Percentiles rank a stretch among this genome's conserved stretches.
Evolutionary conservation across 2,329 filamentous ascomycete species (phyloP).

Genomic region (Erysiphe pulchra): DNA sequence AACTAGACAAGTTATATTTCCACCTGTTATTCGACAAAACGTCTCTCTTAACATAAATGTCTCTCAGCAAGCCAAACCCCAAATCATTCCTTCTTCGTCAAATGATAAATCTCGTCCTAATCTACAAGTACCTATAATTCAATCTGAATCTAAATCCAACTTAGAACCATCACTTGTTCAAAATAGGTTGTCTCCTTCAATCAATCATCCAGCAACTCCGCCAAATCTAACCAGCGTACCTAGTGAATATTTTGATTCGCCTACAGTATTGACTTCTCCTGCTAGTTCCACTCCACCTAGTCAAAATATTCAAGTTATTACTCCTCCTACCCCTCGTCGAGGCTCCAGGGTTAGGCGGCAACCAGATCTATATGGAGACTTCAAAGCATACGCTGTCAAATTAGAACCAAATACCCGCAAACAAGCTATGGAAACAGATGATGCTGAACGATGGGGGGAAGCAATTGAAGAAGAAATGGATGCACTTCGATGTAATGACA

Average conservation of each 20-base stretch:
- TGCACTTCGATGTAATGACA: no score
- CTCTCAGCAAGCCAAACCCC: background rate
- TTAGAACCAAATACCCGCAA: no score
- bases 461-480: no score
- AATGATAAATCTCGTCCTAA: background rate
- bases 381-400: no score
- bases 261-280: background rate
- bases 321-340: background rate
- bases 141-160: no score
- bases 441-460: background rate
- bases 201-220: background rate
- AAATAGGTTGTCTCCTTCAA: background rate
- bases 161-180: background rate
- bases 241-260: background rate
- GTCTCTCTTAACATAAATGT: background rate
- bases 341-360: no score
- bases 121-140: background rate
- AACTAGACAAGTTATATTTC: background rate
- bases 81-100: background rate
- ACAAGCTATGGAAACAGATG: no score
- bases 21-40: background rate
- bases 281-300: background rate
- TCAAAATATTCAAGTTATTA: background rate
- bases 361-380: no score
- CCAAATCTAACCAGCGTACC: background rate